Conservation (phyloP, 2,329 filamentous ascomycete genomes). For the Ophiostoma ulmi region DNA sequence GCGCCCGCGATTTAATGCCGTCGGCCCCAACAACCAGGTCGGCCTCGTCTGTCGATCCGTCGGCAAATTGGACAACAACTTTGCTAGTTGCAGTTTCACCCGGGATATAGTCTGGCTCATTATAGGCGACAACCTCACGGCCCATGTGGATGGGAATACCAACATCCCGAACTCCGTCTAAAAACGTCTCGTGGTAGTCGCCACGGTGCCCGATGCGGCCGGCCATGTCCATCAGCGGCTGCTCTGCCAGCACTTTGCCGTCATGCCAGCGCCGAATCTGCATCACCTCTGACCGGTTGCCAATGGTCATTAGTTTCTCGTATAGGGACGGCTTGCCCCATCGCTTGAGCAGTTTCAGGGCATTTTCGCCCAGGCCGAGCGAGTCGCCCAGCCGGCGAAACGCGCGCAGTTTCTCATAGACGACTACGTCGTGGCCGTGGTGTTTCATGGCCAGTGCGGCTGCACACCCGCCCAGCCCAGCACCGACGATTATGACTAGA, state of each 20-base stretch:
- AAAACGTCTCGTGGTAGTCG: conserved; percentile 42
- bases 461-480: conserved; percentile 46
- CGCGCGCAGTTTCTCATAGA: conserved; percentile 42
- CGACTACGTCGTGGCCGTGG: conserved; percentile 41
- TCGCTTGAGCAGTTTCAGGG: conserved; percentile 41
- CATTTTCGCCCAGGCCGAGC: conserved; percentile 44
- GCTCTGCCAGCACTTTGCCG: conserved; percentile 43
- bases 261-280: conserved; percentile 46
- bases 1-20: conserved; percentile 47
- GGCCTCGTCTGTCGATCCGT: conserved; percentile 37
- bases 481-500: conserved; percentile 43
- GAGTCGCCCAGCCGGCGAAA: conserved; percentile 44
- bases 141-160: neutral
- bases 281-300: conserved; percentile 45
- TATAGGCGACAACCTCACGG: neutral
- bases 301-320: conserved; percentile 40
- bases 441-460: conserved; percentile 45
- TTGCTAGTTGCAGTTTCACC: neutral
- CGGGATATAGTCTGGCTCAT: neutral
- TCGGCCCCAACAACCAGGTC: conserved; percentile 50
- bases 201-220: conserved; percentile 43
- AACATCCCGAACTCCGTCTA: conserved; percentile 38
- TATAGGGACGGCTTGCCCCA: conserved; percentile 36
- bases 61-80: conserved; percentile 32
- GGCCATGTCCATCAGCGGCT: conserved; percentile 49